Percentiles rank a stretch among this genome's conserved stretches.
phyloP scores from a whole-genome alignment of 139 green algal species.

The Chlorella sp. region DNA sequence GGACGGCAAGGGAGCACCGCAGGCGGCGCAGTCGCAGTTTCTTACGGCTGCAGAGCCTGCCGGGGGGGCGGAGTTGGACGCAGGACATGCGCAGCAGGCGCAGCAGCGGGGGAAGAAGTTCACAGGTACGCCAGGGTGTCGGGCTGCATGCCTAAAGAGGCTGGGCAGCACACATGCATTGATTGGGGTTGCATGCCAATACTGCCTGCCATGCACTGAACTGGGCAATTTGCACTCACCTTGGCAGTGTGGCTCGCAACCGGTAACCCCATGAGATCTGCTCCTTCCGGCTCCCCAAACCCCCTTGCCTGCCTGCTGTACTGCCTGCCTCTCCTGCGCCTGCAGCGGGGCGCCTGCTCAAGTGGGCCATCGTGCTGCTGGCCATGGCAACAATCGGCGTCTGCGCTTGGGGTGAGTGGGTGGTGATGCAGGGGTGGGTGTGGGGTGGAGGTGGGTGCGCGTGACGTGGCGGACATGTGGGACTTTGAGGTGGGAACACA shows the following conservation, averaged over 20 bases:
- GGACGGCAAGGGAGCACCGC: too few relatives aligned
- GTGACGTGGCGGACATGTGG: too few relatives aligned
- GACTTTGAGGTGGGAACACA: too few relatives aligned
- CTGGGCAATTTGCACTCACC: too few relatives aligned
- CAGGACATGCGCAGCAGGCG: neutral
- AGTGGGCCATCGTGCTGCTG: slow-evolving; percentile 19
- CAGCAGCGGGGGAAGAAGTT: neutral
- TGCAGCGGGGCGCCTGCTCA: slow-evolving; percentile 7
- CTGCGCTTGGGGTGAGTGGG: slow-evolving; percentile 1
- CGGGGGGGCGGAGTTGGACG: neutral
- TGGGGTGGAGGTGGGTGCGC: too few relatives aligned
- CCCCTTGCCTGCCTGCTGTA: neutral
- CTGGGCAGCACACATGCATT: too few relatives aligned
- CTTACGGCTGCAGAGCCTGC: neutral
- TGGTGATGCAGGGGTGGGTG: too few relatives aligned
- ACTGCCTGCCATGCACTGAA: too few relatives aligned
- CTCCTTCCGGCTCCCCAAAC: neutral
- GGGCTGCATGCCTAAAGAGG: too few relatives aligned
- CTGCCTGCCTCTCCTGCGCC: neutral
- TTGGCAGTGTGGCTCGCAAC: too few relatives aligned
- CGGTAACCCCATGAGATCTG: too few relatives aligned
- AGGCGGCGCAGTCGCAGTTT: neutral
- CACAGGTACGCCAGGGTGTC: slow-evolving; percentile 10
- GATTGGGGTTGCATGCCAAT: too few relatives aligned
- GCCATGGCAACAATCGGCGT: neutral